A percentile compares a stretch with the other conserved stretches of the same genome.
phyloP scores from a whole-genome alignment of 768 basidiomycete species.

The Inosperma sp. region DNA sequence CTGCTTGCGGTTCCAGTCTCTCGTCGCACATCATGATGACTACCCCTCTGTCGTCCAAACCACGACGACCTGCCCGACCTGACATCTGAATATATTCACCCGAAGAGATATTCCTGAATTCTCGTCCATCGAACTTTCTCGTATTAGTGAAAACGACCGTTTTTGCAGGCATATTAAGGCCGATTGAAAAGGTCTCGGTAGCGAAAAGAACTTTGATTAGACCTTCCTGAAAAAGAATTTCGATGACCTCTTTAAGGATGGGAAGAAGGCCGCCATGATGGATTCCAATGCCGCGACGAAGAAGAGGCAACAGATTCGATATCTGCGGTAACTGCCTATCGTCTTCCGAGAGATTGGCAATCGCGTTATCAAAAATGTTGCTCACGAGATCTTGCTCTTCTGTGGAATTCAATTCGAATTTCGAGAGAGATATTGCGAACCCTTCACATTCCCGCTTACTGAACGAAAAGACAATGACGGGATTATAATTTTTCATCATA shows the following conservation, averaged over 20 bases:
- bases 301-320: slow-evolving; percentile 82
- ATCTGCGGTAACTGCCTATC: slow-evolving; percentile 94
- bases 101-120: slow-evolving; percentile 88
- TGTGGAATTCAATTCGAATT: slow-evolving; percentile 89
- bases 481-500: slow-evolving; percentile 95
- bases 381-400: slow-evolving; percentile 87
- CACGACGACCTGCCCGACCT: slow-evolving; percentile 94
- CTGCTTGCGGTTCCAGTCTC: slow-evolving; percentile 87
- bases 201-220: slow-evolving; percentile 97
- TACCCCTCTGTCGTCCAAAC: slow-evolving; percentile 96
- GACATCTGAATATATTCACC: slow-evolving; percentile 99
- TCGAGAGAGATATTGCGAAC: slow-evolving; percentile 86
- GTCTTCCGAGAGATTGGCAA: slow-evolving; percentile 79
- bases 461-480: slow-evolving; percentile 97
- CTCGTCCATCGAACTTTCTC: slow-evolving; percentile 93
- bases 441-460: slow-evolving; percentile 97
- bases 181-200: slow-evolving; percentile 97
- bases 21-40: slow-evolving; percentile 99
- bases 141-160: slow-evolving; percentile 97
- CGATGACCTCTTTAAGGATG: slow-evolving; percentile 97
- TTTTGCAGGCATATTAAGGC: slow-evolving; percentile 99
- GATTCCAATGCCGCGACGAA: slow-evolving; percentile 94
- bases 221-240: slow-evolving; percentile 97
- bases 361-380: slow-evolving; percentile 92
- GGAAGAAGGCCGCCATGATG: slow-evolving; percentile 98